These are phyloP conservation scores for Maudiozyma humilis DNA, from an alignment of 1,139 yeast genomes.

Conservation along the genomic window DNA sequence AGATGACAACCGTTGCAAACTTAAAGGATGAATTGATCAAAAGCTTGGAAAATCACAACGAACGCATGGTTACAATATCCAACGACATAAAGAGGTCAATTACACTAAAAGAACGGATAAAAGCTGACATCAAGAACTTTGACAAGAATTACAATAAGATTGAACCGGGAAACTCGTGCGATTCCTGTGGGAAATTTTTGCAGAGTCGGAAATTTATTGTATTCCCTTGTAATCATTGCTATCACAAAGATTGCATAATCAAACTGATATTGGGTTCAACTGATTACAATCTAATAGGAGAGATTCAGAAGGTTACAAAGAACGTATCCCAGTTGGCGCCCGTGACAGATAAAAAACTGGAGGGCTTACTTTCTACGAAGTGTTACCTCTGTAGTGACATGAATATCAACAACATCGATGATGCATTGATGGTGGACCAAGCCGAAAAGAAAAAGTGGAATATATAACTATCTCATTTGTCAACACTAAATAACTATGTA, in stretches of 20 bases:
- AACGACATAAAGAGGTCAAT: constrained; percentile 73
- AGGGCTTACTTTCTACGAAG: constrained; percentile 51
- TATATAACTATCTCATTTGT: constrained; percentile 13
- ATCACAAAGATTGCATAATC: constrained; percentile 81
- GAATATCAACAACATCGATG: constrained; percentile 64
- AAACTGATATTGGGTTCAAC: constrained; percentile 51
- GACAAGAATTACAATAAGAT: constrained; percentile 48
- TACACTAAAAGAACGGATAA: constrained; percentile 52
- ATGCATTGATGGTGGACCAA: constrained; percentile 33
- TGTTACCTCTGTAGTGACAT: constrained; percentile 78
- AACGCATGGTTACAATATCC: constrained; percentile 53
- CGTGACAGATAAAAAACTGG: constrained; percentile 34
- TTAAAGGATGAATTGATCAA: constrained; percentile 76
- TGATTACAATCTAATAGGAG: constrained; percentile 59
- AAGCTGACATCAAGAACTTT: constrained; percentile 47
- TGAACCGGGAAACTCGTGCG: constrained; percentile 81
- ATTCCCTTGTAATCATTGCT: constrained; percentile 86
- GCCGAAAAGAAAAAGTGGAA: constrained; percentile 22
- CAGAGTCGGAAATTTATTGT: constrained; percentile 67
- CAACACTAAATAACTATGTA: background rate
- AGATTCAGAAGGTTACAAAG: constrained; percentile 48
- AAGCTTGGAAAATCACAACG: constrained; percentile 67
- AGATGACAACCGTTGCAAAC: constrained; percentile 70
- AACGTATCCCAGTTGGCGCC: constrained; percentile 25
- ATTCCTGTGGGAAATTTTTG: constrained; percentile 57